Percentiles rank a stretch among this genome's conserved stretches.
phyloP scores from a whole-genome alignment of 2,329 filamentous ascomycete species.

The Alternaria angustiovoidea region DNA sequence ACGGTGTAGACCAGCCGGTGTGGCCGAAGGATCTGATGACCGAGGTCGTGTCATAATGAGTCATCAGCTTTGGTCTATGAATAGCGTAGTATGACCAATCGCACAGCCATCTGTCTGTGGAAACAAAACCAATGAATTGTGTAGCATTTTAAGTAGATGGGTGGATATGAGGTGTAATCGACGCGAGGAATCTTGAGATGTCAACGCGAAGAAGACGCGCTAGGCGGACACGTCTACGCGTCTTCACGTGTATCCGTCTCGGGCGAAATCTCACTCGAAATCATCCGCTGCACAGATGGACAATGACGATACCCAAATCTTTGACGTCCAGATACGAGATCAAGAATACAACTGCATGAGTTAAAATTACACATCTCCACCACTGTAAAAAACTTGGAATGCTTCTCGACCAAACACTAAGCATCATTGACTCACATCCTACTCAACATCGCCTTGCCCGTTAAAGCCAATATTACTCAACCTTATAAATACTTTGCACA shows the following conservation, averaged over 20 bases:
- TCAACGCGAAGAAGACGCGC: neutral
- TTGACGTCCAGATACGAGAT: neutral
- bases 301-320: neutral
- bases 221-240: neutral
- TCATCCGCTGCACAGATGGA: neutral
- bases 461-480: neutral
- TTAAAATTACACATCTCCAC: neutral
- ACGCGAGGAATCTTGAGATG: neutral
- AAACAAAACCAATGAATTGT: neutral
- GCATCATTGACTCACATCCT: neutral
- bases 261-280: neutral
- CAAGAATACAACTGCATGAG: neutral
- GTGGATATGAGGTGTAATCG: no score
- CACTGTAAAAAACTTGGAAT: neutral
- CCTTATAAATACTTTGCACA: neutral
- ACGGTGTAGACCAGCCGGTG: slow-evolving; percentile 58
- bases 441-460: neutral
- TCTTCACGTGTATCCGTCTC: neutral
- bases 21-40: slow-evolving; percentile 59
- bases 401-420: neutral
- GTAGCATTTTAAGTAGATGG: neutral
- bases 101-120: neutral
- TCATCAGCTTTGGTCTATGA: neutral
- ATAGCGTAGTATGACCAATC: neutral
- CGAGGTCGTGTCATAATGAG: slow-evolving; percentile 45